phyloP scores from a whole-genome alignment of 176 grass and related monocot species.

The Cenchrus americanus region DNA sequence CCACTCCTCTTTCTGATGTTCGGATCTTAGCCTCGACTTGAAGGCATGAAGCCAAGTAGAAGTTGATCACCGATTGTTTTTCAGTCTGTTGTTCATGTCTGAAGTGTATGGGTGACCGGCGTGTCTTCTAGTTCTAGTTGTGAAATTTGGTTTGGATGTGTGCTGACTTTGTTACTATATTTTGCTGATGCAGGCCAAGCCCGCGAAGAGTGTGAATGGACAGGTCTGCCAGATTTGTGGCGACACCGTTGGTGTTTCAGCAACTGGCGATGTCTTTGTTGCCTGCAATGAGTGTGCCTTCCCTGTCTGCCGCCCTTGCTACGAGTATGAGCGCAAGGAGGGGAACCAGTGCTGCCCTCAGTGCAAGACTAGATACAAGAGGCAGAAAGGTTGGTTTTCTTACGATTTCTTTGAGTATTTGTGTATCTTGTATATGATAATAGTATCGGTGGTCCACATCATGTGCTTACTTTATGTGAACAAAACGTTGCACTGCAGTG shows the following conservation, averaged over 20 bases:
- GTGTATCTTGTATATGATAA: background rate
- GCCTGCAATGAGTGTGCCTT: conserved; percentile 99
- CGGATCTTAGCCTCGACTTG: background rate
- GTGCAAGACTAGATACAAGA: conserved; percentile 99
- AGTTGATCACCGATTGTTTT: background rate
- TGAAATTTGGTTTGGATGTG: conserved; percentile 4
- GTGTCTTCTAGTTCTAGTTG: background rate
- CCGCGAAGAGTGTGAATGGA: conserved; percentile 52
- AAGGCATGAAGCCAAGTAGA: background rate
- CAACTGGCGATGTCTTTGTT: conserved; percentile 83
- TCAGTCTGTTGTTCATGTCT: background rate
- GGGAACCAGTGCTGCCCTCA: conserved; percentile 96
- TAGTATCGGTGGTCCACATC: background rate
- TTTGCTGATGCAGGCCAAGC: conserved; percentile 69
- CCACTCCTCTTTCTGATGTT: background rate
- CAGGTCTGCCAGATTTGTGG: conserved; percentile 98
- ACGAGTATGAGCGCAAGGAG: conserved; percentile 98
- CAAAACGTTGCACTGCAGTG: background rate
- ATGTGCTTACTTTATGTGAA: background rate
- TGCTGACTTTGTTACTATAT: conserved; percentile 23
- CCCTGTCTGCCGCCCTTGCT: conserved; percentile 97
- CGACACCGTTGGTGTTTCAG: conserved; percentile 76
- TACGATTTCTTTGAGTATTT: background rate
- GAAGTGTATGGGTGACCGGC: background rate
- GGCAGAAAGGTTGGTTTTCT: conserved; percentile 78